Base-by-base conservation (phyloP, 1,284 basidiomycete genomes). In the Leccinum fallax region DNA sequence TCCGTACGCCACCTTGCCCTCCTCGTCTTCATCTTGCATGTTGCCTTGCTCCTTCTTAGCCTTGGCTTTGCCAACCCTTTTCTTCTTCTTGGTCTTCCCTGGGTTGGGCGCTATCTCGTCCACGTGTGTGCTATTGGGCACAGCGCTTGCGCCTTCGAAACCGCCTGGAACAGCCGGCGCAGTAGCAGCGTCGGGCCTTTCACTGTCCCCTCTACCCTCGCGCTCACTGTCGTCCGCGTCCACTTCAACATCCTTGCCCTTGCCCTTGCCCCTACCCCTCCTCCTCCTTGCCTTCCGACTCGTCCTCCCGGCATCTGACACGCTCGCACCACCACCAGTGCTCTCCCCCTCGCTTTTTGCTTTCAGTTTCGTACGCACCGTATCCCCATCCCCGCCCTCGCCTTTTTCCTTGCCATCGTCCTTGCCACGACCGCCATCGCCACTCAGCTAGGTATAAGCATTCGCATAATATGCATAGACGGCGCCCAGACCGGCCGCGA, bases 81-180 rank as follows among this genome's bases (percentile, higher is more conserved):
- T 70, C 71, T 79, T 80, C 70, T 82, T 81, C 67, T 74, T 74
- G 21, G 52, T 65, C 71, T 80, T 81, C 75, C 82, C 69, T 69
- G 78, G 80, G 69, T 81, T 82, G 30, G 74, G 61, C 60, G 77
- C 73, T 61, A 56, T 56, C 30, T 58, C 58, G 4, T 34, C 24
- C 5, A 34, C 13, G 13, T 24, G 21, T 48, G 46, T 15, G 3
- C 46, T 48, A 24, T 24, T 24, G 13, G 1, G 46, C 46, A 24
- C 21, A 15, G 21, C 46, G 46, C 46, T 24, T 24, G 21, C 48
- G 36, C 38, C 48, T 8, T 60, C 68, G 36, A 68, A 66, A 46
- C 15, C 55, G 24, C 66, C 66, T 0, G 66, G 66, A 2, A 70
- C 6, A 43, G 8, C 32, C 4, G 4, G 43, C 3, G 32, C 43